These are phyloP conservation scores for Xylariaceae sp. DNA, from an alignment of 2,329 filamentous ascomycete genomes.

Conservation along the genomic window DNA sequence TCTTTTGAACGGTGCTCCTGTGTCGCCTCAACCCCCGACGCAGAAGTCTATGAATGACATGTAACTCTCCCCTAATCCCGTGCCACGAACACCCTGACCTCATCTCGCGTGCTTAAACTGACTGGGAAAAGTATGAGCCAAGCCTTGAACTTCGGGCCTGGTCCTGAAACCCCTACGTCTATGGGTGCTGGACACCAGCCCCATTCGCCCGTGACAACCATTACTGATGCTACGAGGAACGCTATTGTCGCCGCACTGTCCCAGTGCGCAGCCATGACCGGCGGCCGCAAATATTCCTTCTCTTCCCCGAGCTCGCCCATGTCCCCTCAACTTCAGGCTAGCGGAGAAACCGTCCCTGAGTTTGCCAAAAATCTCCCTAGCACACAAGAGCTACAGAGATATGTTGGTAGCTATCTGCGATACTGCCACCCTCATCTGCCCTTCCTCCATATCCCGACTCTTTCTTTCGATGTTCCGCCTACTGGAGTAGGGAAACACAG, in stretches of 20 bases:
- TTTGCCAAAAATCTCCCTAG: slow-evolving; percentile 64
- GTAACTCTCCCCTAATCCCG: slow-evolving; percentile 72
- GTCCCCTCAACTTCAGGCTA: slow-evolving; percentile 48
- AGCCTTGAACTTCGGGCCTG: slow-evolving; percentile 58
- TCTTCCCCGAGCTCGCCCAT: slow-evolving; percentile 52
- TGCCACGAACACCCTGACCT: slow-evolving; percentile 69
- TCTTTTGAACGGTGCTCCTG: slow-evolving; percentile 64
- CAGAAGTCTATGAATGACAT: slow-evolving; percentile 69
- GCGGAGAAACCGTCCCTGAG: slow-evolving; percentile 46
- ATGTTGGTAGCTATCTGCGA: slow-evolving; percentile 82
- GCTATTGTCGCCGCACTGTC: slow-evolving; percentile 58
- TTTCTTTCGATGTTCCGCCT: slow-evolving; percentile 80
- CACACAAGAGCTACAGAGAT: slow-evolving; percentile 83
- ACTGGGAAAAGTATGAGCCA: slow-evolving; percentile 60
- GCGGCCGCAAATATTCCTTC: slow-evolving; percentile 62
- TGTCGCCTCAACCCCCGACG: slow-evolving; percentile 72
- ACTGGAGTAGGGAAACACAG: slow-evolving; percentile 59
- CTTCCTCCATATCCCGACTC: slow-evolving; percentile 87
- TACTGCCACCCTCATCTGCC: slow-evolving; percentile 93
- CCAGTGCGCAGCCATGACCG: slow-evolving; percentile 50
- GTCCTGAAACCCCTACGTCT: slow-evolving; percentile 70
- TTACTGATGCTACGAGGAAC: slow-evolving; percentile 61
- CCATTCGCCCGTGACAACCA: slow-evolving; percentile 58
- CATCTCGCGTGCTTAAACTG: slow-evolving; percentile 64
- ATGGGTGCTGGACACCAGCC: slow-evolving; percentile 61